Evolutionary conservation across 2,329 filamentous ascomycete species (phyloP).

Genomic region (Penicillium sp.): DNA sequence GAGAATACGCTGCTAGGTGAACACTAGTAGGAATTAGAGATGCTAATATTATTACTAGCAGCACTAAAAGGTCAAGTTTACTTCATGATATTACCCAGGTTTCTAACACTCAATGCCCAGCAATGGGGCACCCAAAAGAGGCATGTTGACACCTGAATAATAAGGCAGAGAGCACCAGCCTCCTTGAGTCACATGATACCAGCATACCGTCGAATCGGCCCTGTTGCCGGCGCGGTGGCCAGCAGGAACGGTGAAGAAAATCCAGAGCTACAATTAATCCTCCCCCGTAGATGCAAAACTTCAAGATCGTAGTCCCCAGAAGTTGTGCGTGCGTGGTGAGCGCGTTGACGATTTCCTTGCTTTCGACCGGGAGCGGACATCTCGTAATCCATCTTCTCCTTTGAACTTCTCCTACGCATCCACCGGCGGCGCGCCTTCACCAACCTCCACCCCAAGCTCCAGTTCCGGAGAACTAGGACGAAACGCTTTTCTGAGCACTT

Average conservation of each 20-base stretch:
- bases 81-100: no score
- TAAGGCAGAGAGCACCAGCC: constrained; percentile 6
- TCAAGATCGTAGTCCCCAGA: not conserved
- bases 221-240: constrained; percentile 10
- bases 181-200: constrained; percentile 18
- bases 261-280: constrained; percentile 1
- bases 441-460: constrained; percentile 11
- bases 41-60: no score
- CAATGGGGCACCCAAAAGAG: no score
- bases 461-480: not conserved
- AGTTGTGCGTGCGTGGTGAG: constrained; percentile 8
- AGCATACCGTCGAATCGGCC: constrained; percentile 17
- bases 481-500: not conserved
- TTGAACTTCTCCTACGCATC: constrained; percentile 24
- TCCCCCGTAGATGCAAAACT: not conserved
- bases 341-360: constrained; percentile 14
- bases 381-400: constrained; percentile 25
- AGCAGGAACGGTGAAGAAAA: constrained; percentile 9
- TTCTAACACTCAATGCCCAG: no score
- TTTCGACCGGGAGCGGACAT: constrained; percentile 24
- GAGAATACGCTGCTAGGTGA: no score
- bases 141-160: constrained; percentile 1
- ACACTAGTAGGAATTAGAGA: no score
- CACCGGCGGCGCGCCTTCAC: constrained; percentile 14
- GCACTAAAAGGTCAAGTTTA: no score